Evolutionary conservation across 345 rosid genomes (phyloP), one percentile per base, ranked within the genome.

Genomic region (Acer yangbiense): DNA sequence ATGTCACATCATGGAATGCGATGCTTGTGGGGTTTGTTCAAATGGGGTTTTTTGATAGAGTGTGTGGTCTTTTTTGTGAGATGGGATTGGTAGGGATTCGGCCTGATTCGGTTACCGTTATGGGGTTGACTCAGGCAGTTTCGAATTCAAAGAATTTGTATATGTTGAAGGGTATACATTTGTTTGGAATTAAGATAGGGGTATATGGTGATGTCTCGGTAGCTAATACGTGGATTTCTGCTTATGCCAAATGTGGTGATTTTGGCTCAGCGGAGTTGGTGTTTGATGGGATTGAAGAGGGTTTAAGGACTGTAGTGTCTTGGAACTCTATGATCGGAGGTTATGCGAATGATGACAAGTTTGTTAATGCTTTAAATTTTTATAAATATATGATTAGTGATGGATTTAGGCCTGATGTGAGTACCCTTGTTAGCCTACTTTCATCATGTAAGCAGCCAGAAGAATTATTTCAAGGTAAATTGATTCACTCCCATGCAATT

Each of bases 261-360:
- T 80, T 90, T 77, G 78, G 62, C 46, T 85, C 85, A 32, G 88
- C 92, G 0, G 85, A 82, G 71, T 84, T 68, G 66, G 85, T 89
- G 16, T 90, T 92, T 58, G 39, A 73, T 83, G 87, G 61, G 68
- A 88, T 92, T 76, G 82, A 73, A 46, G 77, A 50, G 32, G 63
- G 78, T 64, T 72, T 76, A 23, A 79, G 81, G 79, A 88, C 85
- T 23, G 85, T 83, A 6, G 77, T 88, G 3, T 85, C 89, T 9
- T 82, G 85, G 97, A 95, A 93, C 79, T 87, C 94, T 25, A 57
- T 95, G 87, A 88, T 92, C 65, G 87, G 87, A 2, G 94, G 90
- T 27, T 89, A 85, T 68, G 85, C 89, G 0, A 48, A 78, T 68
- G 76, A 61, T 8, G 85, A 83, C 27, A 82, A 85, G 62, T 65